Base-by-base conservation (phyloP, 1,139 yeast species). In the Candida freyschussii region DNA sequence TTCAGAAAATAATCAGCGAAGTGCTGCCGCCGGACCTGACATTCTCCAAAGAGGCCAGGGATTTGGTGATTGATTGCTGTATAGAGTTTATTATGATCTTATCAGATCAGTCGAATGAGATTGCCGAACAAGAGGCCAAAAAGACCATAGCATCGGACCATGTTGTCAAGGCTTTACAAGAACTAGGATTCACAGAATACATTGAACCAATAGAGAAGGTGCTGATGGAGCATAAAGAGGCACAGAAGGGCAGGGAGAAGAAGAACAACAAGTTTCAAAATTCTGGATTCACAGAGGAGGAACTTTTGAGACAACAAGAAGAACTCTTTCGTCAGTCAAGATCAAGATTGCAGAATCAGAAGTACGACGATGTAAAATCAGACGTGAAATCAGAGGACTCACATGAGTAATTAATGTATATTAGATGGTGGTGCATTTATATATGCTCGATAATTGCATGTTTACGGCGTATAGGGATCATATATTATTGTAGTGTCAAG, bases 111-210 rank as follows among this genome's bases (percentile, higher is more conserved):
- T 83, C 93, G 40, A 89, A 93, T 53, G 98, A 93, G 45, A 86
- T 91, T 46, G 97, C 98, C 1, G 98, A 91, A 53, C 83, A 83
- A 51, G 98, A 91, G 55, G 81, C 95, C 32, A 91, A 91, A 59
- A 93, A 91, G 60, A 91, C 99, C 7, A 91, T 91, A 33, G 95
- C 96, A 1, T 82, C 95, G 2, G 98, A 91, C 55, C 99, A 91
- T 57, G 97, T 91, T 29, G 74, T 91, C 41, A 83, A 81, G 54
- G 97, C 98, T 1, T 66, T 91, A 32, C 81, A 78, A 44, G 95
- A 85, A 50, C 67, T 91, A 41, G 99, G 95, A 27, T 91, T 87
- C 59, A 73, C 72, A 34, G 87, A 83, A 43, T 91, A 91, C 56
- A 69, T 91, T 33, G 93, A 82, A 26, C 80, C 86, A 13, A 75